Evolutionary conservation across 2,329 filamentous ascomycete species (phyloP).

Genomic region (Cladophialophora exuberans): DNA sequence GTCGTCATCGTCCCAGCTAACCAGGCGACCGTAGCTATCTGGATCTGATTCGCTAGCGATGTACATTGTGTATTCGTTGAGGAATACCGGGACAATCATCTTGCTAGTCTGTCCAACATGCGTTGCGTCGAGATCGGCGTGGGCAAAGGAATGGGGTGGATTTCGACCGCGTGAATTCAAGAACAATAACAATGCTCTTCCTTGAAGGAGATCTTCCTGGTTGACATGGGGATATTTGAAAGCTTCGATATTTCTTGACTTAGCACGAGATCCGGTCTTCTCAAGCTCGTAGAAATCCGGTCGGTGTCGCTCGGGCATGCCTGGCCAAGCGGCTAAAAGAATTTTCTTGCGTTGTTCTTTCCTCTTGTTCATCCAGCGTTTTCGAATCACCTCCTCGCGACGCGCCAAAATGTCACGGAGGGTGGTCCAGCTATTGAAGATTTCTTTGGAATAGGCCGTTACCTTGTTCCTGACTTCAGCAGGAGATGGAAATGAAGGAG

Average conservation of each 20-base stretch:
- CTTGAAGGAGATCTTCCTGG: slow-evolving; percentile 56
- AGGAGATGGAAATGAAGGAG: slow-evolving; percentile 11
- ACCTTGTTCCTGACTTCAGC: slow-evolving; percentile 25
- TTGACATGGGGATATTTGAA: slow-evolving; percentile 62
- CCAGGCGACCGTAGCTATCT: slow-evolving; percentile 43
- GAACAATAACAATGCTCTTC: slow-evolving; percentile 53
- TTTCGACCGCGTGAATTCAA: slow-evolving; percentile 57
- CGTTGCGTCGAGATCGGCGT: slow-evolving; percentile 46
- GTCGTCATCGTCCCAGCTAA: slow-evolving; percentile 24
- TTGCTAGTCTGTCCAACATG: slow-evolving; percentile 37
- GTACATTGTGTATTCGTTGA: slow-evolving; percentile 41
- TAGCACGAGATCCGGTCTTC: slow-evolving; percentile 13
- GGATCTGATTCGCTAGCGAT: slow-evolving; percentile 37
- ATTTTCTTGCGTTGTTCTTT: slow-evolving; percentile 50
- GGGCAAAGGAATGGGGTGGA: slow-evolving; percentile 52
- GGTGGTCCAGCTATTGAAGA: slow-evolving; percentile 42
- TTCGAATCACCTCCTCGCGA: slow-evolving; percentile 56
- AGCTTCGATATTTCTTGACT: slow-evolving; percentile 13
- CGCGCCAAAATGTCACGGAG: slow-evolving; percentile 52
- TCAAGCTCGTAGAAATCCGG: slow-evolving; percentile 52
- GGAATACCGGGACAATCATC: slow-evolving; percentile 35
- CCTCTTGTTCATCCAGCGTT: slow-evolving; percentile 60
- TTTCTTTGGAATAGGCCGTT: slow-evolving; percentile 31
- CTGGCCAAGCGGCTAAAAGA: slow-evolving; percentile 54
- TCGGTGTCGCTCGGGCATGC: slow-evolving; percentile 54